Percentiles rank a stretch among this genome's conserved stretches.
phyloP scores from a whole-genome alignment of 345 rosid species.

The Camelina laxa region DNA sequence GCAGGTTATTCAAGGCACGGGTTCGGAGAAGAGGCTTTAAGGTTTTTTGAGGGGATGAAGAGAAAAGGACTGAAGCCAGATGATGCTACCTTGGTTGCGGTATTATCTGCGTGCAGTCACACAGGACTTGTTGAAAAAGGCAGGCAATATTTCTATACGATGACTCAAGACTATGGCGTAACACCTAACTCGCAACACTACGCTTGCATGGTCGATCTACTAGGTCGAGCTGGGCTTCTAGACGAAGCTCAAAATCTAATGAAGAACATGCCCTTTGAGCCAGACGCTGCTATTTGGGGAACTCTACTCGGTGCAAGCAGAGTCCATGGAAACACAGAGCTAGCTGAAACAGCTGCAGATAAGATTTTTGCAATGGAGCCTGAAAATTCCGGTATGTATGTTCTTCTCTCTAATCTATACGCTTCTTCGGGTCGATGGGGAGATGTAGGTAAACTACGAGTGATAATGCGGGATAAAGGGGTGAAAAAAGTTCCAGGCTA shows the following conservation, averaged over 20 bases:
- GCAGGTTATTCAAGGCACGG: slow-evolving; percentile 75
- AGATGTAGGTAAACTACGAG: slow-evolving; percentile 64
- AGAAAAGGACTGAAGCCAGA: slow-evolving; percentile 60
- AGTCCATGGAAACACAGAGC: slow-evolving; percentile 63
- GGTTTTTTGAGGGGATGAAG: slow-evolving; percentile 64
- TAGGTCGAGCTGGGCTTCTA: slow-evolving; percentile 71
- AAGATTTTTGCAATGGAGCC: slow-evolving; percentile 68
- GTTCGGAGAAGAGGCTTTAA: slow-evolving; percentile 60
- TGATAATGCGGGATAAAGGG: slow-evolving; percentile 65
- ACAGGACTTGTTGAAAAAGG: slow-evolving; percentile 67
- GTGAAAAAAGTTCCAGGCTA: slow-evolving; percentile 68
- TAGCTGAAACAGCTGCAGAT: slow-evolving; percentile 70
- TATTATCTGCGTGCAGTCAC: slow-evolving; percentile 75
- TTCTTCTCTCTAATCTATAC: slow-evolving; percentile 72
- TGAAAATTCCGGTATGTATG: slow-evolving; percentile 73
- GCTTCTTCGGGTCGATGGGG: slow-evolving; percentile 72
- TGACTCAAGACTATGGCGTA: slow-evolving; percentile 61
- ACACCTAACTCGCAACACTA: slow-evolving; percentile 62
- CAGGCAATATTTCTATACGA: slow-evolving; percentile 54
- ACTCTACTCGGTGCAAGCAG: slow-evolving; percentile 82
- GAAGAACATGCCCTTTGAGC: slow-evolving; percentile 63
- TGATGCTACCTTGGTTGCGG: slow-evolving; percentile 68
- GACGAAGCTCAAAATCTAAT: slow-evolving; percentile 65
- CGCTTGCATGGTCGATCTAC: slow-evolving; percentile 79
- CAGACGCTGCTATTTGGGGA: slow-evolving; percentile 83